A percentile compares a stretch with the other conserved stretches of the same genome.
These are phyloP conservation scores for Magnusiomyces suaveolens DNA, from an alignment of 1,139 yeast genomes.

Conservation along the genomic window DNA sequence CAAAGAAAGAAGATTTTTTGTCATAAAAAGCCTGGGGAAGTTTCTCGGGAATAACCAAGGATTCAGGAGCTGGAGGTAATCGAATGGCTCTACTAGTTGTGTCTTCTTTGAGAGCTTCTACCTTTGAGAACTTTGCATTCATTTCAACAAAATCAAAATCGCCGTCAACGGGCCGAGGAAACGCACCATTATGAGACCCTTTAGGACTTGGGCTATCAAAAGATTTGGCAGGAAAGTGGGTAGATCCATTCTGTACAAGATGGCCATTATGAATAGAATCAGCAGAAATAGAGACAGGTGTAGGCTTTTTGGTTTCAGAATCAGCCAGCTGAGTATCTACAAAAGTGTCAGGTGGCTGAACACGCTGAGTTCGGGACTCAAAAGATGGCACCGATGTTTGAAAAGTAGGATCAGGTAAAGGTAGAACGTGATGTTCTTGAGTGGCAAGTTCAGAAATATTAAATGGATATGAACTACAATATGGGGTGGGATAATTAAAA, in stretches of 20 bases:
- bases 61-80: background rate
- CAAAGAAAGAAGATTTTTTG: slow-evolving; percentile 71
- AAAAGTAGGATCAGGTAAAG: background rate
- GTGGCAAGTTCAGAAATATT: background rate
- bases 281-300: background rate
- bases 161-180: slow-evolving; percentile 18
- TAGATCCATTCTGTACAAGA: background rate
- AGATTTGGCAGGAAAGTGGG: background rate
- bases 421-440: no score
- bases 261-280: background rate
- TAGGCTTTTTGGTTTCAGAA: background rate
- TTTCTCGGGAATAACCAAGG: slow-evolving; percentile 18
- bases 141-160: slow-evolving; percentile 60
- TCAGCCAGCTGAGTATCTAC: background rate
- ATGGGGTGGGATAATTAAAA: slow-evolving; percentile 17
- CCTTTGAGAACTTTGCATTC: slow-evolving; percentile 50
- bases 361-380: slow-evolving; percentile 21
- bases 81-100: background rate
- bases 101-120: slow-evolving; percentile 23
- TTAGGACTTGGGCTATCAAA: background rate
- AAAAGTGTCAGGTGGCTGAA: slow-evolving; percentile 10
- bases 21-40: slow-evolving; percentile 41
- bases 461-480: no score
- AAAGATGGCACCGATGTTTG: background rate
- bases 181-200: background rate